Evolutionary conservation across 345 rosid genomes (phyloP), one percentile per base, ranked within the genome.

Genomic region (Conringia planisiliqua): DNA sequence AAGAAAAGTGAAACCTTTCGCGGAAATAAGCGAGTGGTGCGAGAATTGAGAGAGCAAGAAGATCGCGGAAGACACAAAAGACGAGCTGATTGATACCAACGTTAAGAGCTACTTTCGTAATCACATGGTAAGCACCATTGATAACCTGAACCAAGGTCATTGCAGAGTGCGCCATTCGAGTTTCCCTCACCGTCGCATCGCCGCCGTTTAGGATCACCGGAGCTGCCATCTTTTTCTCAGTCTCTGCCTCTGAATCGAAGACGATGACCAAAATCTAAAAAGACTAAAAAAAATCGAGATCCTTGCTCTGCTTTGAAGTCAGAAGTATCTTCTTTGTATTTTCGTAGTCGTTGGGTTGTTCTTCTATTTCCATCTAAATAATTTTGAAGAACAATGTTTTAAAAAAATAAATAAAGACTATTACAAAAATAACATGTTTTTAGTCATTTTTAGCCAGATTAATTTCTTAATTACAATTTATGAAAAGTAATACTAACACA

Each of bases 21-120:
- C 96, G 93, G 77, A 87, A 11, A 71, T 62, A 92, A 77, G 99
- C 99, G 42, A 85, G 33, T 33, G 97, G 97, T 14, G 97, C 97
- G 51, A 95, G 99, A 80, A 95, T 84, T 2, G 88, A 69, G 77
- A 92, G 92, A 52, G 97, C 99, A 74, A 95, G 75, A 74, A 95
- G 93, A 81, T 95, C 99, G n/a, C 97, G 95, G 70, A 73, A 86
- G 75, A 95, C 93, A 64, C 99, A 95, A 79, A 95, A 95, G 67
- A 95, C 97, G 59, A 95, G 86, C 85, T 92, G 96, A 72, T 90
- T 92, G 71, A 95, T 83, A 10, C 99, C 99, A 79, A 84, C 90
- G 69, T 95, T 90, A 75, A 95, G 97, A 66, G 99, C 99, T 26
- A 92, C 87, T 85, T 92, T 92, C 30, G 99, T 92, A 60, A 95